Base-by-base conservation (phyloP, 2,329 filamentous ascomycete species). In the Aspergillus fumigatus region DNA sequence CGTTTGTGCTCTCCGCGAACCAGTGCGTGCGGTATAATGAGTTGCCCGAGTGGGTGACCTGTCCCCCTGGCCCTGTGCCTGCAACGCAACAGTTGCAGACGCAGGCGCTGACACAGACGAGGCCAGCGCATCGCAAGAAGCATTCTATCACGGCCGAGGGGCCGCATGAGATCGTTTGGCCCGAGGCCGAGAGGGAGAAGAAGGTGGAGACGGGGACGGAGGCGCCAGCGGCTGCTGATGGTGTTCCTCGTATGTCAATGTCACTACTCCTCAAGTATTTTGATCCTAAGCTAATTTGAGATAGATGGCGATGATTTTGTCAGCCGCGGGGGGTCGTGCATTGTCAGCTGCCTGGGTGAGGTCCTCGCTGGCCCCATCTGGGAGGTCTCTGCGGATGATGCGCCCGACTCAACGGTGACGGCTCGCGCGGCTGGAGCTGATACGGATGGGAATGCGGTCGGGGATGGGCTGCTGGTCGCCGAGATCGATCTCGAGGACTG, bases 401-500 rank as follows among this genome's bases (percentile, higher is more conserved):
- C 53, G 7, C 53, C 64, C 57, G 73, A 79, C 48, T 87, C 92
- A 53, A 77, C 87, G 17, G 53, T 43, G 35, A 57, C 43, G 43
- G 43, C 43, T 7, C 11, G 6, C 10, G 43, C 21, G 43, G 21
- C 19, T 6, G 43, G 9, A 3, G 4, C 3, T 19, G 50, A 54
- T 80, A 84, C 23, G n/a, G 52, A 54, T 14, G 35, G 57, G 2
- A 53, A 59, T 7, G 65, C 59, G 3, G 54, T 56, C 2, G 63
- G 57, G 4, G 63, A 63, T 3, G 83, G 84, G 0, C 71, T 96
- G 29, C 75, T 92, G 52, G 83, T 83, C 35, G 80, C 84, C 0
- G 89, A 94, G 61, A 87, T 92, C 3, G 91, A 97, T 67, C 88
- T 97, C 66, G 89, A 95, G 50, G 91, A 96, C 63, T 96, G 92